Percentiles rank a stretch among this genome's conserved stretches.
These are phyloP conservation scores for Phoma herbarum DNA, from an alignment of 2,329 filamentous ascomycete genomes.

Conservation along the genomic window DNA sequence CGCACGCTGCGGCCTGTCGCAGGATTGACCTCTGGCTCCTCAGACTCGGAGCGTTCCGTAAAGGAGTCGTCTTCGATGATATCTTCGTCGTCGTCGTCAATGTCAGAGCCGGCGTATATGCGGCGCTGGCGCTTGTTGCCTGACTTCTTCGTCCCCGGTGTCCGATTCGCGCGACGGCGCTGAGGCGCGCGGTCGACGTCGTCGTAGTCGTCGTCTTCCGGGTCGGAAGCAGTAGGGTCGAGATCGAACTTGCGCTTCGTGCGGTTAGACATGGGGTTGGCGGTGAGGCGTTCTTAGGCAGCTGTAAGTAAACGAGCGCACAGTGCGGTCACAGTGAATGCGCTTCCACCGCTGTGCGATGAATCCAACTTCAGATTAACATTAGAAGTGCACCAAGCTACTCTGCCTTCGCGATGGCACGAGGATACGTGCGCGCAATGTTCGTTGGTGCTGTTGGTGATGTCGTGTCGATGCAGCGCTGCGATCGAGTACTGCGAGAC, in stretches of 20 bases:
- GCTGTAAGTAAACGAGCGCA: slow-evolving; percentile 29
- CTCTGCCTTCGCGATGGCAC: slow-evolving; percentile 36
- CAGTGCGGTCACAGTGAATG: slow-evolving; percentile 16
- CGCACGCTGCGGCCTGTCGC: slow-evolving; percentile 64
- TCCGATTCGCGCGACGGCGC: slow-evolving; percentile 39
- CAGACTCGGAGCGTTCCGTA: slow-evolving; percentile 51
- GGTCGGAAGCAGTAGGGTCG: slow-evolving; percentile 52
- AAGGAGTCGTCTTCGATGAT: slow-evolving; percentile 57
- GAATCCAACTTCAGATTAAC: slow-evolving; percentile 27
- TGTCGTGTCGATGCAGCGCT: slow-evolving; percentile 36
- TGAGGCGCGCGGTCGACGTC: slow-evolving; percentile 41
- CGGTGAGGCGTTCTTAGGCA: slow-evolving; percentile 33
- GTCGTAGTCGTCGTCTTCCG: slow-evolving; percentile 52
- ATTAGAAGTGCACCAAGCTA: slow-evolving; percentile 34
- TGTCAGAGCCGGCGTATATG: slow-evolving; percentile 47
- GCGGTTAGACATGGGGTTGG: slow-evolving; percentile 48
- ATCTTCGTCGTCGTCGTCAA: slow-evolving; percentile 59
- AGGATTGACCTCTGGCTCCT: slow-evolving; percentile 64
- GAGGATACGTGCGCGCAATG: slow-evolving; percentile 30
- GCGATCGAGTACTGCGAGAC: slow-evolving; percentile 25
- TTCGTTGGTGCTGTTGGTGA: slow-evolving; percentile 25
- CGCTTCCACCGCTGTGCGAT: slow-evolving; percentile 38
- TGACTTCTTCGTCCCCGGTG: slow-evolving; percentile 42
- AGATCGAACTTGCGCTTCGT: slow-evolving; percentile 53
- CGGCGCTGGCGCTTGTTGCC: slow-evolving; percentile 47